phyloP scores from a whole-genome alignment of 2,329 filamentous ascomycete species.

The Diaporthe sp. region DNA sequence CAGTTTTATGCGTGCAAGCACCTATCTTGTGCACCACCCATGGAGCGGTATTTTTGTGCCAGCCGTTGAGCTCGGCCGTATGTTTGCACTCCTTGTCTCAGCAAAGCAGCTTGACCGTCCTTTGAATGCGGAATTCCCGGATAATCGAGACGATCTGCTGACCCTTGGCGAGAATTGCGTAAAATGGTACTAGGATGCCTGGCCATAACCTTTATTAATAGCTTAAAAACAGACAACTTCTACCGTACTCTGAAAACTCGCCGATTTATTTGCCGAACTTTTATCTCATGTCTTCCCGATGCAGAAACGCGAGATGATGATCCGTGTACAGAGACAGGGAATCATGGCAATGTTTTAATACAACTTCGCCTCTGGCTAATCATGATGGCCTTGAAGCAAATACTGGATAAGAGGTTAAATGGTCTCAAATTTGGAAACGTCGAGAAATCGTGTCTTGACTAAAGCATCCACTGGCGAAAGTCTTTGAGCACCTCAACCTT shows the following conservation, averaged over 20 bases:
- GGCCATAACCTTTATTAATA: not conserved
- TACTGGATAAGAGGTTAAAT: constrained; percentile 23
- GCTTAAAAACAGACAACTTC: too few relatives aligned
- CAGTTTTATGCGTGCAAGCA: not conserved
- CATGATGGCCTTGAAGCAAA: constrained; percentile 51
- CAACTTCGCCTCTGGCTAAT: constrained; percentile 47
- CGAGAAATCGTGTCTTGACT: too few relatives aligned
- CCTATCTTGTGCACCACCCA: not conserved
- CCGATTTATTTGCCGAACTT: too few relatives aligned
- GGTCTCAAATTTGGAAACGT: too few relatives aligned
- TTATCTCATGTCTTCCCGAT: too few relatives aligned
- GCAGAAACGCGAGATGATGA: too few relatives aligned
- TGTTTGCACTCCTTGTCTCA: not conserved
- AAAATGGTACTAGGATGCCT: not conserved
- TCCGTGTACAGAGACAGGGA: constrained; percentile 35
- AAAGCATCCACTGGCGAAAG: too few relatives aligned
- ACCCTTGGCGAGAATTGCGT: not conserved
- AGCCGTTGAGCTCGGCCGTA: not conserved
- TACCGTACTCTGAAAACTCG: too few relatives aligned
- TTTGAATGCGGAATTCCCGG: not conserved
- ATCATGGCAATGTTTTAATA: constrained; percentile 55
- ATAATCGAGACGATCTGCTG: not conserved
- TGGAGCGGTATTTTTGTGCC: not conserved
- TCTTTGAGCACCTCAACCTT: too few relatives aligned
- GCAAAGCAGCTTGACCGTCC: not conserved